Conservation (phyloP, 2,329 filamentous ascomycete genomes). For the Diplodia seriata region DNA sequence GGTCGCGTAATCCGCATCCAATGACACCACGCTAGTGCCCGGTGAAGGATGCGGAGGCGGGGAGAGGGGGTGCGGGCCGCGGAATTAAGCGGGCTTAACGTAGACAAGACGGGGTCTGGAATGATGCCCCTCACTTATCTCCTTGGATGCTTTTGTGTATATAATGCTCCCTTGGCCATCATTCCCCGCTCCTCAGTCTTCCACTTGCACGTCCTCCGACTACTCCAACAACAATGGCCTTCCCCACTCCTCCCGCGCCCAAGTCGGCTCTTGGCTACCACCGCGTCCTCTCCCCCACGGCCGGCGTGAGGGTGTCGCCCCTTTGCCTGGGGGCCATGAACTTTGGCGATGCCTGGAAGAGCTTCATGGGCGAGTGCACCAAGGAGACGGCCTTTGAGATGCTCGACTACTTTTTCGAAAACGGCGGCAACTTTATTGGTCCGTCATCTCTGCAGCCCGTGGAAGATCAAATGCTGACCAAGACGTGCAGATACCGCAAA, state of each 20-base stretch:
- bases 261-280: conserved; percentile 58
- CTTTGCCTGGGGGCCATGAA: conserved; percentile 63
- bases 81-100: conserved; percentile 7
- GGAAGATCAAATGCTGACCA: background rate
- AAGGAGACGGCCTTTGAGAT: conserved; percentile 68
- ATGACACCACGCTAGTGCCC: background rate
- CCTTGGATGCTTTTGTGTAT: background rate
- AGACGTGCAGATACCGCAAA: conserved; percentile 10
- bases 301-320: conserved; percentile 60
- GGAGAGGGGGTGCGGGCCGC: background rate
- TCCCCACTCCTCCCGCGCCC: conserved; percentile 40
- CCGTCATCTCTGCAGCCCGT: conserved; percentile 57
- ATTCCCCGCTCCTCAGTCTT: background rate
- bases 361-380: conserved; percentile 34
- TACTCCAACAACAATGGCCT: conserved; percentile 32
- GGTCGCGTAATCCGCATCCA: background rate
- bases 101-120: conserved; percentile 1
- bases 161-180: background rate
- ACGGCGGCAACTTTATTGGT: conserved; percentile 73
- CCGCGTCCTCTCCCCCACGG: conserved; percentile 59
- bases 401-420: conserved; percentile 69
- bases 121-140: conserved; percentile 5
- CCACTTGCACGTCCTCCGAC: no score
- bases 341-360: conserved; percentile 58
- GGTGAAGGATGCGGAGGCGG: background rate